Percentiles rank a stretch among this genome's conserved stretches.
These are phyloP conservation scores for Gynandropsis gynandra DNA, from an alignment of 345 rosid species.

Conservation along the genomic window DNA sequence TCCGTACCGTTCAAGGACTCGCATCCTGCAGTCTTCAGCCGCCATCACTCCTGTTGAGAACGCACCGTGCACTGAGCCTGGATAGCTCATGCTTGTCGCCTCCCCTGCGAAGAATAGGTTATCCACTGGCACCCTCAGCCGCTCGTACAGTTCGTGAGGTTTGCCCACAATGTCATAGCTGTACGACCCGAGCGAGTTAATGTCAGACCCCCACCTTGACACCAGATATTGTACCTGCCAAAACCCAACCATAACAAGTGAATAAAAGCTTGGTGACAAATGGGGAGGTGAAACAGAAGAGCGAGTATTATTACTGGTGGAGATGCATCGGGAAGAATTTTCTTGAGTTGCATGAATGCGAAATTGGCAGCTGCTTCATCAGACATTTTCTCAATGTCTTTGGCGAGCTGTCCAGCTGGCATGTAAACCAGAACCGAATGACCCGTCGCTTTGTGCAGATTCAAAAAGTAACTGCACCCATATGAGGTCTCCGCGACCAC, in stretches of 20 bases:
- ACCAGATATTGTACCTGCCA: conserved; percentile 67
- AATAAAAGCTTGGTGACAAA: background rate
- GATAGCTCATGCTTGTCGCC: conserved; percentile 69
- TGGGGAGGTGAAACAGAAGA: too few relatives aligned
- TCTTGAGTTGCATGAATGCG: conserved; percentile 76
- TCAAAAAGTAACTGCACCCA: conserved; percentile 88
- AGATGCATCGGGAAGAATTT: conserved; percentile 85
- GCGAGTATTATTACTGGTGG: conserved; percentile 56
- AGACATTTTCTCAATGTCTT: conserved; percentile 88
- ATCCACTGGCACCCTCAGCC: conserved; percentile 78
- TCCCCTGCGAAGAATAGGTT: conserved; percentile 97
- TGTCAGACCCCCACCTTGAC: conserved; percentile 73
- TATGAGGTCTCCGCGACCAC: conserved; percentile 91
- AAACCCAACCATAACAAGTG: background rate
- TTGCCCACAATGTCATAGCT: conserved; percentile 79
- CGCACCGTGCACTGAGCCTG: conserved; percentile 92
- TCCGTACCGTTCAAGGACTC: conserved; percentile 79
- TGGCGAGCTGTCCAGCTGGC: conserved; percentile 98
- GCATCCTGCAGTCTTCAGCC: conserved; percentile 91
- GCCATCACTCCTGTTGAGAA: conserved; percentile 84
- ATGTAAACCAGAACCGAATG: conserved; percentile 84
- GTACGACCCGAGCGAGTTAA: conserved; percentile 74
- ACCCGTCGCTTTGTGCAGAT: conserved; percentile 93
- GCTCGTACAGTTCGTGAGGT: conserved; percentile 80
- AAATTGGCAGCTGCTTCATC: conserved; percentile 85